phyloP scores from a whole-genome alignment of 129 eudicot species.

The Flaveria trinervia region DNA sequence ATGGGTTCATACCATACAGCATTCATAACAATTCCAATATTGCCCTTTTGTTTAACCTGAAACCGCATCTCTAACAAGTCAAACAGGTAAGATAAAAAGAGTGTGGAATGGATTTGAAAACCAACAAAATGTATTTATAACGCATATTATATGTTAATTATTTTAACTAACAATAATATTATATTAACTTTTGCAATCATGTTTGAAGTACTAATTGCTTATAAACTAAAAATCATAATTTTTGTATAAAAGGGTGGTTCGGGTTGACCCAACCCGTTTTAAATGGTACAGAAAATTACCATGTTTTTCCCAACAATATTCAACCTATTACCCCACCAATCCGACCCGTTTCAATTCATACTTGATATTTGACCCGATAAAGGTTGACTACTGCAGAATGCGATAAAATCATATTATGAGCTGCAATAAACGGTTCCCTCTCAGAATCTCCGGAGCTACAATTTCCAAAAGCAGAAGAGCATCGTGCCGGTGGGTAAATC shows the following conservation, averaged over 20 bases:
- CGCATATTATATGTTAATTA: too few species aligned
- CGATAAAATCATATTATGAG: constrained; percentile 66
- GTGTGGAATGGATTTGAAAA: too few species aligned
- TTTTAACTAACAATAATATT: too few species aligned
- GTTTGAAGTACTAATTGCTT: too few species aligned
- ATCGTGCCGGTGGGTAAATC: constrained; percentile 62
- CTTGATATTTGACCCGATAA: constrained; percentile 69
- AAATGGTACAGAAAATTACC: not conserved
- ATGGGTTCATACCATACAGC: constrained; percentile 69
- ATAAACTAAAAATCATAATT: not conserved
- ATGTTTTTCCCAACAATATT: not conserved
- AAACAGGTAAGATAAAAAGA: too few species aligned
- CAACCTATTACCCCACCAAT: not conserved
- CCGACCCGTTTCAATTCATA: constrained; percentile 6
- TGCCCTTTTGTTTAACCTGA: constrained; percentile 55
- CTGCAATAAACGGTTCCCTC: constrained; percentile 66
- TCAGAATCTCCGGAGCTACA: constrained; percentile 69
- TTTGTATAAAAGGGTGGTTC: not conserved
- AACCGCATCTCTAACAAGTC: not conserved
- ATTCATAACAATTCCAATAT: constrained; percentile 60
- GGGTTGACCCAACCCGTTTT: not conserved
- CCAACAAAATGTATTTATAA: too few species aligned
- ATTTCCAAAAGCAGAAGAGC: constrained; percentile 60
- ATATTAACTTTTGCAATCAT: not conserved
- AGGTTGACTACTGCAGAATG: constrained; percentile 61